Base-by-base conservation (phyloP, 225 moss, liverwort and hornwort species). In the Pseudoscleropodium purum region DNA sequence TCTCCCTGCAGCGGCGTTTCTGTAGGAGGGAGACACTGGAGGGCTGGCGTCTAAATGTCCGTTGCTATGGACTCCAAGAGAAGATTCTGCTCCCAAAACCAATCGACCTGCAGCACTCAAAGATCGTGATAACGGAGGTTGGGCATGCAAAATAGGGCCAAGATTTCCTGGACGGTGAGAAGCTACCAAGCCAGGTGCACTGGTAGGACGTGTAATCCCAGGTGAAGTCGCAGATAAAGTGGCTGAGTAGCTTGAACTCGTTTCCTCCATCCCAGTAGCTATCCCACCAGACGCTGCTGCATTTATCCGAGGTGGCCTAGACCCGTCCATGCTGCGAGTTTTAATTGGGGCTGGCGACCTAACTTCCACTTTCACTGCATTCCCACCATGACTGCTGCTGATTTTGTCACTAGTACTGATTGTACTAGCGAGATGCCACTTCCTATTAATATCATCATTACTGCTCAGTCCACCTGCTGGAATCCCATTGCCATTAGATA, bases 1-100 rank as follows among this genome's bases (percentile, higher is more conserved):
- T 86, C 95, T 99, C 83, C 99, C 99, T 72, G 97, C 97, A 52
- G 99, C 96, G 54, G 99, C 99, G 65, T 99, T 99, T 74, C 97
- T 97, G 88, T 99, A 99, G 7, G 99, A 99, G 18, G 99, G 99
- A 47, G 97, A 95, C 87, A 97, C 96, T 57, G 96, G 96, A 88
- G 96, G 96, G 74, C 96, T 95, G 79, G 93, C 94, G 51, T 92
- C 92, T 45, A 91, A 75, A 85, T 92, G 89, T 80, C 97, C 97
- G 87, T 95, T 99, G 87, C 93, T 90, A n/a, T 95, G 92, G 54
- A 88, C 82, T 85, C 94, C 87, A 56, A 85, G 88, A 57, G 89
- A 88, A 43, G 91, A 67, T 56, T 96, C 99, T 87, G 91, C 89
- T 90, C 96, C 99, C 85, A 93, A 88, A 59, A 84, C 93, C 88